Conservation (phyloP, 805 yeast genomes). For the Maudiozyma serrabonitensis region DNA sequence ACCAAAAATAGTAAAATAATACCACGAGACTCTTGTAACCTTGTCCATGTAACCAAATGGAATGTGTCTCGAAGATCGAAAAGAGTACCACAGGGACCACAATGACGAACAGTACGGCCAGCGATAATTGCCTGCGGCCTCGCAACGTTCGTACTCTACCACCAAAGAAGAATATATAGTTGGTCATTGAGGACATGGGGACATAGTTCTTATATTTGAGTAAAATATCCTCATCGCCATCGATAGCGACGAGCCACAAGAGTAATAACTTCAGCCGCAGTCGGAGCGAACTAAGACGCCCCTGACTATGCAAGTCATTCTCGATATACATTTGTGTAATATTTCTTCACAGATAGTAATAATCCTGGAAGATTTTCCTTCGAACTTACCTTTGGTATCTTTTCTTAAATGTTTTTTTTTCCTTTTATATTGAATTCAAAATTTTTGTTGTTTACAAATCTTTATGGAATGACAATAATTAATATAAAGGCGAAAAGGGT, state of each 20-base stretch:
- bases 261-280: not conserved
- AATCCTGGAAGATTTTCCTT: no score
- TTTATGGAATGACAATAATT: no score
- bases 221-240: slow-evolving; percentile 14
- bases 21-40: slow-evolving; percentile 33
- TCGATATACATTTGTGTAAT: no score
- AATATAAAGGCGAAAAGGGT: no score
- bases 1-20: slow-evolving; percentile 50
- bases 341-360: no score
- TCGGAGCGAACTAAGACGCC: not conserved
- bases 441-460: no score
- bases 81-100: slow-evolving; percentile 45
- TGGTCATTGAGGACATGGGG: slow-evolving; percentile 21
- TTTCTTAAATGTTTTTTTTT: no score
- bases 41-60: slow-evolving; percentile 14
- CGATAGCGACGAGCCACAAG: slow-evolving; percentile 18
- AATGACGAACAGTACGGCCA: slow-evolving; percentile 29
- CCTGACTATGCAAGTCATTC: no score
- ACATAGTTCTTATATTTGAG: slow-evolving; percentile 11
- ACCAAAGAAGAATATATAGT: slow-evolving; percentile 48
- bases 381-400: no score
- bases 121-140: slow-evolving; percentile 33
- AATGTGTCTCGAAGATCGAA: slow-evolving; percentile 36
- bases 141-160: slow-evolving; percentile 48
- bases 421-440: no score